Base-by-base conservation (phyloP, 305 asterid species). In the Fraxinus dipetala region DNA sequence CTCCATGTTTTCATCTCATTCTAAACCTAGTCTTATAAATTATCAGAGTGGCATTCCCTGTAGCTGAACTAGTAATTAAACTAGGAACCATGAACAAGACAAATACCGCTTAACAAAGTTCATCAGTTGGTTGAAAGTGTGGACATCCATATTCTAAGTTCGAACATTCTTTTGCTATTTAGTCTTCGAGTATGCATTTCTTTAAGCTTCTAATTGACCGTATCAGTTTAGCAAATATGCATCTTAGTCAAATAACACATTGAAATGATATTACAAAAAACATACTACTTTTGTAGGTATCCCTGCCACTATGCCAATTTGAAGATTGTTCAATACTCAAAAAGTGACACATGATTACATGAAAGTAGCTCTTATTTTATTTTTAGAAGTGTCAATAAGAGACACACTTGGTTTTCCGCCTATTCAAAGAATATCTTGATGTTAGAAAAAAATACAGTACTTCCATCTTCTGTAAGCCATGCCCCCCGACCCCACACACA, bases 91-190 rank as follows among this genome's bases (percentile, higher is more conserved):
- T 79, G 26, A 35, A 63, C 31, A 9, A 10, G 72, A 9, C 48
- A 78, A 73, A 31, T 22, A 40, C 78, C n/a, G 1, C 24, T 63
- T 34, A 43, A 22, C 83, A 31, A 59, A 63, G 78, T 79, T 77
- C 67, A 48, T 65, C 18, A 65, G 20, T 43, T 35, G 48, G 40
- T 72, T 69, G 76, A 36, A 72, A 59, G 14, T n/a, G 22, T 26
- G 54, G 13, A 28, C 59, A 35, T 48, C 72, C 22, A 65, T n/a
- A 24, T 28, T 75, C 73, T 76, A 22, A 48, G 34, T 79, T 24
- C 26, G 45, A 9, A 70, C n/a, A 22, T 67, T 56, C 6, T 35
- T 78, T 77, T 14, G 40, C 59, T 26, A 30, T 79, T 30, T 30
- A 69, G 24, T 51, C 73, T 56, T 43, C 56, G 9, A 31, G 20